Evolutionary conservation across 2,329 filamentous ascomycete species (phyloP).

Genomic region (Mollisiaceae sp.): DNA sequence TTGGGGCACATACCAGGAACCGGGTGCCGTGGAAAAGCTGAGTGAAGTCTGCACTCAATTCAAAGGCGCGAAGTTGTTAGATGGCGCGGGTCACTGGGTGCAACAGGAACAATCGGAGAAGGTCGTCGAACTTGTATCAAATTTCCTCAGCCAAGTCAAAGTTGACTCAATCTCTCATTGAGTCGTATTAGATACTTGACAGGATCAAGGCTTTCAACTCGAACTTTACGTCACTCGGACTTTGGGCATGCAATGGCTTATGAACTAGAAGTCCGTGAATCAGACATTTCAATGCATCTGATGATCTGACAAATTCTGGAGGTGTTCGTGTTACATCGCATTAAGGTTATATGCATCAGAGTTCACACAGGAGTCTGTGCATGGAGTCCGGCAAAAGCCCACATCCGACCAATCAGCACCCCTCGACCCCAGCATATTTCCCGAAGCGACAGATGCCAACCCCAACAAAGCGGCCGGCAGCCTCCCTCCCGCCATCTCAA

Average conservation of each 20-base stretch:
- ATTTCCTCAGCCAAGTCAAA: conserved; percentile 43
- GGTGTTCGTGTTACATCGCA: conserved; percentile 8
- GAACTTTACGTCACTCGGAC: conserved; percentile 5
- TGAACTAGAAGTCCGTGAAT: not conserved
- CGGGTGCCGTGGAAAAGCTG: conserved; percentile 65
- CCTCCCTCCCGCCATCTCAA: not conserved
- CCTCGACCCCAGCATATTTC: not conserved
- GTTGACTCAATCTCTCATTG: conserved; percentile 19
- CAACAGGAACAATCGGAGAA: conserved; percentile 67
- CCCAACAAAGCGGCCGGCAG: conserved; percentile 6
- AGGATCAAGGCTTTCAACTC: too few relatives aligned
- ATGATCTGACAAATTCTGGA: conserved; percentile 1
- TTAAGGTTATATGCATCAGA: conserved; percentile 18
- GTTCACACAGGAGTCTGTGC: conserved; percentile 3
- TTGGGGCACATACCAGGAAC: conserved; percentile 73
- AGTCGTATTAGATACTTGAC: not conserved
- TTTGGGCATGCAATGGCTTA: conserved; percentile 1
- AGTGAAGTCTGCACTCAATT: conserved; percentile 58
- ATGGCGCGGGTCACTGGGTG: conserved; percentile 72
- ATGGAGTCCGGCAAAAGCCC: not conserved
- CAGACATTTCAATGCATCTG: not conserved
- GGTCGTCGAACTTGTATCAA: conserved; percentile 54
- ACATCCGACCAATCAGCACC: not conserved
- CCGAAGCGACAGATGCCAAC: not conserved
- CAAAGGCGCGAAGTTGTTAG: conserved; percentile 56